Conservation (phyloP, 2,329 filamentous ascomycete genomes). For the Xylariales sp. region DNA sequence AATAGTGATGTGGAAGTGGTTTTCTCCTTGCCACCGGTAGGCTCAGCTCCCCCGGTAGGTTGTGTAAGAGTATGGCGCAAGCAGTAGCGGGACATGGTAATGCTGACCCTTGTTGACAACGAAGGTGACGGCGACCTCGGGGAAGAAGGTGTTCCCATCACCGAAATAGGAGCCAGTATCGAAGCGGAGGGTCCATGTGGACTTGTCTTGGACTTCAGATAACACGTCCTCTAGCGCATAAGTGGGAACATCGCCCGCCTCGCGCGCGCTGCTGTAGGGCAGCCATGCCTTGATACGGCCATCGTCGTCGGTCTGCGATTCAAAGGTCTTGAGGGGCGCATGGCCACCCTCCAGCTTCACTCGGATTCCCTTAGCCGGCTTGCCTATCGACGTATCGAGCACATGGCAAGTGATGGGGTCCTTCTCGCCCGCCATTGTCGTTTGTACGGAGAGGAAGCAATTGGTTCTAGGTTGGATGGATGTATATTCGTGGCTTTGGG, state of each 20-base stretch:
- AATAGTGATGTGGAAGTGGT: neutral
- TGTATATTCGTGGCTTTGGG: neutral
- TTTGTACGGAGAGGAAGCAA: neutral
- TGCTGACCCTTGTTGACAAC: conserved; percentile 69
- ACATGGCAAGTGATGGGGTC: conserved; percentile 87
- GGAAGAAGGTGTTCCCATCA: conserved; percentile 69
- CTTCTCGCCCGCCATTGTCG: conserved; percentile 54
- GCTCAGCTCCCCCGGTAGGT: conserved; percentile 80
- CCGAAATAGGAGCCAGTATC: conserved; percentile 79
- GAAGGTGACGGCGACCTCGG: conserved; percentile 67
- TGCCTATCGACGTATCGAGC: conserved; percentile 82
- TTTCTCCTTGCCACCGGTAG: neutral
- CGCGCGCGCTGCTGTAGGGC: conserved; percentile 63
- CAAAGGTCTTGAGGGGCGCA: conserved; percentile 63
- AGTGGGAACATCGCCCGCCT: conserved; percentile 67
- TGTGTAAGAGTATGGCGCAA: conserved; percentile 83
- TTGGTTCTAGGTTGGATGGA: neutral
- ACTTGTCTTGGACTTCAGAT: conserved; percentile 56
- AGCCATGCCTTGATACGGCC: conserved; percentile 79
- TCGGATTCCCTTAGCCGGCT: conserved; percentile 73
- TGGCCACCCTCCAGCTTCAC: conserved; percentile 69
- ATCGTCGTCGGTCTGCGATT: conserved; percentile 78
- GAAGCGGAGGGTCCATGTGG: conserved; percentile 77
- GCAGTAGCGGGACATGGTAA: conserved; percentile 82
- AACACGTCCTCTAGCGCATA: conserved; percentile 70